A percentile compares a stretch with the other conserved stretches of the same genome.
Conservation (phyloP, 2,329 filamentous ascomycete species). For the Acarospora socialis region DNA sequence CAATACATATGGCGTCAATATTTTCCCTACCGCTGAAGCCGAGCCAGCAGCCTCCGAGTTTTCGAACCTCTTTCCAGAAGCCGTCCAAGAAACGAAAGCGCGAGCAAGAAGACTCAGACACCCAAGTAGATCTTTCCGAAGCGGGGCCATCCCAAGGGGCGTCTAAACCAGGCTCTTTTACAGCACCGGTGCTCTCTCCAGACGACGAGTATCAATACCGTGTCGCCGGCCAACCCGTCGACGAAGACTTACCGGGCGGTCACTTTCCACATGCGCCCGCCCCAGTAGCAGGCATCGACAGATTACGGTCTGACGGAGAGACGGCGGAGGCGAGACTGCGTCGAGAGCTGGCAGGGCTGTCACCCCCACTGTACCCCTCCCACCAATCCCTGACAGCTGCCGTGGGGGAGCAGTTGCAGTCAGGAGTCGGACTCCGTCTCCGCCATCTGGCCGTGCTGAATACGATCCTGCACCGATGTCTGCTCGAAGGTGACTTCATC, state of each 20-base stretch:
- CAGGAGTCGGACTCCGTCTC: conserved; percentile 24
- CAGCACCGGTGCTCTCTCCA: conserved; percentile 23
- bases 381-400: too few species aligned
- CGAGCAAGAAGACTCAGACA: conserved; percentile 4
- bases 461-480: conserved; percentile 55
- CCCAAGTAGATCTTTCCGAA: conserved; percentile 14
- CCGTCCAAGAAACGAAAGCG: conserved; percentile 22
- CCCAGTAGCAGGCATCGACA: too few species aligned
- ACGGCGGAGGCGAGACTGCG: neutral
- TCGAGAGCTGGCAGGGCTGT: conserved; percentile 19
- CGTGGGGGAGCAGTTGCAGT: too few species aligned
- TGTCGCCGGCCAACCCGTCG: conserved; percentile 25
- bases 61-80: conserved; percentile 24
- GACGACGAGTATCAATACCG: conserved; percentile 30
- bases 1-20: conserved; percentile 20
- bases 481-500: conserved; percentile 54
- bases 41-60: conserved; percentile 24
- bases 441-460: conserved; percentile 53
- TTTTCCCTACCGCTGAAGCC: conserved; percentile 26
- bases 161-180: too few species aligned
- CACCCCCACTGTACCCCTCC: conserved; percentile 23
- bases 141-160: neutral
- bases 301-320: neutral
- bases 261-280: conserved; percentile 27
- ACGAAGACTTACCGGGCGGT: conserved; percentile 25